phyloP scores from a whole-genome alignment of 2,329 filamentous ascomycete species.

The Aspergillus melleus region DNA sequence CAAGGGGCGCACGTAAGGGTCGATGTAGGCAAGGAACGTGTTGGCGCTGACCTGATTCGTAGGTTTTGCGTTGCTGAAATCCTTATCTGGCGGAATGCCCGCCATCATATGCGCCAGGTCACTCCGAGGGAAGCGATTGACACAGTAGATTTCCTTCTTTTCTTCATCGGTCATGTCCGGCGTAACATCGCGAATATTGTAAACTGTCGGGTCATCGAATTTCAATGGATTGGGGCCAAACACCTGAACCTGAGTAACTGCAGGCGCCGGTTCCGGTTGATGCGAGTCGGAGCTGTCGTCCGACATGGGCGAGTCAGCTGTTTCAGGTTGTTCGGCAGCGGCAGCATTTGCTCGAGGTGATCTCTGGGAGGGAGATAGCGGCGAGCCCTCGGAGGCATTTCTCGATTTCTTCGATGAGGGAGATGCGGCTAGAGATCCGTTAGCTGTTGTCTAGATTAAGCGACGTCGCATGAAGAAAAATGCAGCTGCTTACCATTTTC shows the following conservation, averaged over 20 bases:
- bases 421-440: slow-evolving; percentile 28
- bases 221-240: slow-evolving; percentile 90
- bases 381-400: slow-evolving; percentile 39
- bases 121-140: slow-evolving; percentile 76
- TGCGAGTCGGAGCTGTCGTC: slow-evolving; percentile 58
- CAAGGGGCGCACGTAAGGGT: slow-evolving; percentile 85
- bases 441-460: neutral
- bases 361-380: slow-evolving; percentile 43
- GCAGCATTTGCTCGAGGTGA: slow-evolving; percentile 42
- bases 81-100: slow-evolving; percentile 85
- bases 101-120: slow-evolving; percentile 84
- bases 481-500: slow-evolving; percentile 52
- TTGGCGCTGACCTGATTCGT: slow-evolving; percentile 90
- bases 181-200: slow-evolving; percentile 78
- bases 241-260: slow-evolving; percentile 72
- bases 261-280: slow-evolving; percentile 61
- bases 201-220: slow-evolving; percentile 89
- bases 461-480: neutral
- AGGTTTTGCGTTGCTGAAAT: slow-evolving; percentile 93
- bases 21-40: slow-evolving; percentile 89
- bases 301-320: slow-evolving; percentile 64
- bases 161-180: slow-evolving; percentile 81
- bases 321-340: slow-evolving; percentile 61
- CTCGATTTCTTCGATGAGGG: slow-evolving; percentile 42
- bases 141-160: slow-evolving; percentile 82